Conservation (phyloP, 495 filamentous ascomycete species). For the Umbilicaria muhlenbergii region DNA sequence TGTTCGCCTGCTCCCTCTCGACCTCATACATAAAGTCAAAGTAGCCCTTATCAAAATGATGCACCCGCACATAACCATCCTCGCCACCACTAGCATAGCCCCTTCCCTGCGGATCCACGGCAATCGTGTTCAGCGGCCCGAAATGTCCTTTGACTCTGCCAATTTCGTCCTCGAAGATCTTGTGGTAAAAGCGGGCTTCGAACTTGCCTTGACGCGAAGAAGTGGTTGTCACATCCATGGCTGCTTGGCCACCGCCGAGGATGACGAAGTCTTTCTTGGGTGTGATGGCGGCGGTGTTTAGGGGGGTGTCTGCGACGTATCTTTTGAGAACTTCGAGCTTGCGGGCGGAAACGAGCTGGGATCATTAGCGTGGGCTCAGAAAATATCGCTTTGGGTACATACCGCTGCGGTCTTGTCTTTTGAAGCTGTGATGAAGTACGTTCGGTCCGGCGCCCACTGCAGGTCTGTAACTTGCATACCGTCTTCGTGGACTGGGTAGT, state of each 20-base stretch:
- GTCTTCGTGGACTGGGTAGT: slow-evolving; percentile 64
- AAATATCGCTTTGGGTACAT: slow-evolving; percentile 6
- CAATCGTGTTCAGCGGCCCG: slow-evolving; percentile 81
- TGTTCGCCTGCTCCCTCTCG: slow-evolving; percentile 50
- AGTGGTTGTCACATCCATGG: slow-evolving; percentile 98
- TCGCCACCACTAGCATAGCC: slow-evolving; percentile 90
- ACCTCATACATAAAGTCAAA: slow-evolving; percentile 99
- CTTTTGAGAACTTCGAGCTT: slow-evolving; percentile 87
- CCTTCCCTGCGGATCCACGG: slow-evolving; percentile 75
- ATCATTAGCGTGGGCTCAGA: slow-evolving; percentile 6
- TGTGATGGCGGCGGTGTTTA: slow-evolving; percentile 88
- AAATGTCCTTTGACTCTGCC: slow-evolving; percentile 94
- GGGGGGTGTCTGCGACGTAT: slow-evolving; percentile 82
- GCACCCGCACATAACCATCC: slow-evolving; percentile 95
- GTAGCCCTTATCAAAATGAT: slow-evolving; percentile 96
- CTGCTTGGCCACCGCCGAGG: slow-evolving; percentile 91
- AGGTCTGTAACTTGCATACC: slow-evolving; percentile 80
- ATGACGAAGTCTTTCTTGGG: slow-evolving; percentile 94
- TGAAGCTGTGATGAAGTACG: slow-evolving; percentile 92
- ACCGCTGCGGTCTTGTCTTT: slow-evolving; percentile 97
- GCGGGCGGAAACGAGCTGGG: slow-evolving; percentile 58
- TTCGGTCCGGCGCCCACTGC: slow-evolving; percentile 85
- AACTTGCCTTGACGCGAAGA: slow-evolving; percentile 91
- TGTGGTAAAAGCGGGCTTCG: slow-evolving; percentile 98
- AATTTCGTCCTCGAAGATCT: slow-evolving; percentile 97